A percentile compares a stretch with the other conserved stretches of the same genome.
phyloP scores from a whole-genome alignment of 805 yeast genomes.

The Metschnikowia dekortorum region DNA sequence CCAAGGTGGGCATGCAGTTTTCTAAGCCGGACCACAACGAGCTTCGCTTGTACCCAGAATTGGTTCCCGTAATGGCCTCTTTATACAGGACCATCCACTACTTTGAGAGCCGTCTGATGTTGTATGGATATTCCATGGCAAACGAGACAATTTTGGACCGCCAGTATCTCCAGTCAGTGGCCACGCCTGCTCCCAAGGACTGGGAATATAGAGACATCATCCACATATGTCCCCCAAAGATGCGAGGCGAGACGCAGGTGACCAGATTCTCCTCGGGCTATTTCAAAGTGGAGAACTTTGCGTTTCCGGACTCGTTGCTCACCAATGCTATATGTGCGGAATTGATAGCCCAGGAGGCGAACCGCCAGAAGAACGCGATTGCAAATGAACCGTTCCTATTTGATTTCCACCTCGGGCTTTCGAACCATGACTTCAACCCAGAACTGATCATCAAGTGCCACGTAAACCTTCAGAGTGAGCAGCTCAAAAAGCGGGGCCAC shows the following conservation, averaged over 20 bases:
- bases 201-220: slow-evolving; percentile 16
- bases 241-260: slow-evolving; percentile 11
- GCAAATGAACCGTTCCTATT: slow-evolving; percentile 16
- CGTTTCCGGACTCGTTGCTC: slow-evolving; percentile 16
- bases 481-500: slow-evolving; percentile 2
- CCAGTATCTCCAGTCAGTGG: slow-evolving; percentile 14
- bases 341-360: slow-evolving; percentile 9
- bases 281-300: slow-evolving; percentile 15
- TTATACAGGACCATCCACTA: slow-evolving; percentile 30
- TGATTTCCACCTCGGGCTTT: slow-evolving; percentile 23
- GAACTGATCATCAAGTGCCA: slow-evolving; percentile 9
- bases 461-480: neutral
- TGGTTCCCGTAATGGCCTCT: slow-evolving; percentile 22
- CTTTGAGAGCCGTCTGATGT: slow-evolving; percentile 28
- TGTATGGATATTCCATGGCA: slow-evolving; percentile 24
- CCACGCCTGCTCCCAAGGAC: slow-evolving; percentile 4
- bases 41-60: slow-evolving; percentile 13
- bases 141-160: slow-evolving; percentile 20
- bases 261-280: slow-evolving; percentile 6
- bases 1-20: slow-evolving; percentile 27
- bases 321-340: slow-evolving; percentile 14
- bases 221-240: slow-evolving; percentile 18
- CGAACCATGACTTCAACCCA: slow-evolving; percentile 27
- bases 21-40: slow-evolving; percentile 14
- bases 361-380: slow-evolving; percentile 13